Conservation (phyloP, 225 moss, liverwort and hornwort species). For the Physcomitrium patens region DNA sequence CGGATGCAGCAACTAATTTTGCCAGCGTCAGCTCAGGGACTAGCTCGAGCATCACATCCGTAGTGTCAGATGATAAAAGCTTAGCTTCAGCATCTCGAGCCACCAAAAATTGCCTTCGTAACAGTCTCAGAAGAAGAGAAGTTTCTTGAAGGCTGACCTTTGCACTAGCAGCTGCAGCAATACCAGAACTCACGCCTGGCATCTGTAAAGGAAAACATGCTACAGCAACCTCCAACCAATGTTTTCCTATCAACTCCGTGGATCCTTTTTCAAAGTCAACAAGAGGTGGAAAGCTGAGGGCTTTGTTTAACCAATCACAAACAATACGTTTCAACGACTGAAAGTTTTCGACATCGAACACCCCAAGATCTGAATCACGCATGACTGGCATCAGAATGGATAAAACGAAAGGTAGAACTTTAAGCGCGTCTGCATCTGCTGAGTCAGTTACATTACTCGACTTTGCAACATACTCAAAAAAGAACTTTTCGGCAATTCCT, state of each 20-base stretch:
- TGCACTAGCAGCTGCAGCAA: slow-evolving; percentile 73
- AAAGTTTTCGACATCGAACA: slow-evolving; percentile 29
- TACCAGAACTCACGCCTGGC: slow-evolving; percentile 68
- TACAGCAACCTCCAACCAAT: slow-evolving; percentile 76
- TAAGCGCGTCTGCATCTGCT: slow-evolving; percentile 55
- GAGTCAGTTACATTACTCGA: slow-evolving; percentile 43
- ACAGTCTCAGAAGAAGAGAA: slow-evolving; percentile 65
- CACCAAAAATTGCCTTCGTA: slow-evolving; percentile 65
- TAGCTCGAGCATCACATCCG: slow-evolving; percentile 33
- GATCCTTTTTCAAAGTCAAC: slow-evolving; percentile 40
- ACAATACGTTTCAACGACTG: slow-evolving; percentile 58
- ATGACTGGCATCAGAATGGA: slow-evolving; percentile 83
- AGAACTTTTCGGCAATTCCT: slow-evolving; percentile 65
- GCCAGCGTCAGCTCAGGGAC: slow-evolving; percentile 65
- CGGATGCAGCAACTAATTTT: slow-evolving; percentile 70
- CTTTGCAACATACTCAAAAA: slow-evolving; percentile 52
- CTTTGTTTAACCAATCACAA: slow-evolving; percentile 72
- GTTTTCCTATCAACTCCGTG: slow-evolving; percentile 37
- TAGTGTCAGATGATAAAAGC: slow-evolving; percentile 37
- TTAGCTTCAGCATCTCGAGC: slow-evolving; percentile 43
- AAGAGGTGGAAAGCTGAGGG: slow-evolving; percentile 66
- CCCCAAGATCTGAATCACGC: slow-evolving; percentile 49
- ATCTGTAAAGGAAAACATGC: slow-evolving; percentile 80
- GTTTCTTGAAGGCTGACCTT: slow-evolving; percentile 78
- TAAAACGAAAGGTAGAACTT: slow-evolving; percentile 71